phyloP scores from a whole-genome alignment of 495 filamentous ascomycete genomes.

The Neurospora sp. region DNA sequence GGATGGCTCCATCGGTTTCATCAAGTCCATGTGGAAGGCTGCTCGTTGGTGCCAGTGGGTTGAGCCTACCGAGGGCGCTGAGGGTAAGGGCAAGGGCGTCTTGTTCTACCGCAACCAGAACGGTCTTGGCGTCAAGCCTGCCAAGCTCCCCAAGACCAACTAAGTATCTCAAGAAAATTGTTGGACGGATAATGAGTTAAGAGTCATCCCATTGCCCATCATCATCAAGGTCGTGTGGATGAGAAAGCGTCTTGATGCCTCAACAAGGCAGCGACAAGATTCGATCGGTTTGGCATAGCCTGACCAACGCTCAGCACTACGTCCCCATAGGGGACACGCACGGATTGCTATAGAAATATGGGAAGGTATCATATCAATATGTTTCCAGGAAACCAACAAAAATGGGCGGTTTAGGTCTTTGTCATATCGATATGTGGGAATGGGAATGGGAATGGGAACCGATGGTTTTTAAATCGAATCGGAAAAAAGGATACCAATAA shows the following conservation, averaged over 20 bases:
- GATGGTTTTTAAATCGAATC: background rate
- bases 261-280: background rate
- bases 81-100: slow-evolving; percentile 53
- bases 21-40: slow-evolving; percentile 52
- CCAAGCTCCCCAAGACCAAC: slow-evolving; percentile 11
- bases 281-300: background rate
- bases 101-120: slow-evolving; percentile 71
- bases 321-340: background rate
- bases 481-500: background rate
- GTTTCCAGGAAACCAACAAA: background rate
- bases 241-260: background rate
- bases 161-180: background rate
- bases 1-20: slow-evolving; percentile 53
- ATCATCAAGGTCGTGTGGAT: background rate
- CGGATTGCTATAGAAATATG: background rate
- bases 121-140: slow-evolving; percentile 54
- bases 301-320: background rate
- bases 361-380: background rate
- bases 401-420: background rate
- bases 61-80: slow-evolving; percentile 53
- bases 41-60: slow-evolving; percentile 71
- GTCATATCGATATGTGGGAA: background rate
- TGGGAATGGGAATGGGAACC: background rate
- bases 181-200: background rate
- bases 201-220: background rate